Evolutionary conservation across 1,284 basidiomycete species (phyloP), one percentile per base, ranked within the genome.

Genomic region (Puccinia coronata): DNA sequence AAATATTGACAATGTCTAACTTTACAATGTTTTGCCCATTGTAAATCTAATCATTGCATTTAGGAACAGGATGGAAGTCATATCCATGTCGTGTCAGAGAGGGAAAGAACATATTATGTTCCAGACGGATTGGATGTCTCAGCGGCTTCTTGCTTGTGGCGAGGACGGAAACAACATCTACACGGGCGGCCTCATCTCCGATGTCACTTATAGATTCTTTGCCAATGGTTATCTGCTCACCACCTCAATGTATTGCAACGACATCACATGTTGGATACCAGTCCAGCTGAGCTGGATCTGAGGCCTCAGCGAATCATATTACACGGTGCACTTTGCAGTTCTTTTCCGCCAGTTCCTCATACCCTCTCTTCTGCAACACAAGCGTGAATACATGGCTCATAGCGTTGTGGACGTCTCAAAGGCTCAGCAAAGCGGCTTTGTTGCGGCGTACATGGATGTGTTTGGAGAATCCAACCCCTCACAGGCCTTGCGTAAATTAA

Each of bases 221-320:
- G 23, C 20, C 14, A 53, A 20, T 1, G 70, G 70, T 53, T 72
- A 72, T 34, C 34, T 72, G 23, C 43, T 72, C 14, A 53, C 43
- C 12, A 72, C 70, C 6, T 72, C 70, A 2, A 72, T 72, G 70
- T 72, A 72, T 49, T 53, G 70, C 20, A 8, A 72, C 4, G 47
- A 20, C 0, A 41, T 72, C 41, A 31, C 1, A 11, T 23, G 70
- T 31, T 72, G 70, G 70, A 72, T 72, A 28, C 70, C 70, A 1
- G 49, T 72, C 41, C 43, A 72, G 49, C 49, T 72, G 11, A 49
- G 41, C 25, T 72, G 70, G 70, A 51, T 72, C 2, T 20, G 31
- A 6, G 70, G 70, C 8, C 47, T 72, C 6, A 8, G 1, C 23
- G 70, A 53, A 14, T 20, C 23, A 34, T 55, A 72, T 31, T 72